phyloP scores from a whole-genome alignment of 2,329 filamentous ascomycete species.

The Macrophomina pseudophaseolina region DNA sequence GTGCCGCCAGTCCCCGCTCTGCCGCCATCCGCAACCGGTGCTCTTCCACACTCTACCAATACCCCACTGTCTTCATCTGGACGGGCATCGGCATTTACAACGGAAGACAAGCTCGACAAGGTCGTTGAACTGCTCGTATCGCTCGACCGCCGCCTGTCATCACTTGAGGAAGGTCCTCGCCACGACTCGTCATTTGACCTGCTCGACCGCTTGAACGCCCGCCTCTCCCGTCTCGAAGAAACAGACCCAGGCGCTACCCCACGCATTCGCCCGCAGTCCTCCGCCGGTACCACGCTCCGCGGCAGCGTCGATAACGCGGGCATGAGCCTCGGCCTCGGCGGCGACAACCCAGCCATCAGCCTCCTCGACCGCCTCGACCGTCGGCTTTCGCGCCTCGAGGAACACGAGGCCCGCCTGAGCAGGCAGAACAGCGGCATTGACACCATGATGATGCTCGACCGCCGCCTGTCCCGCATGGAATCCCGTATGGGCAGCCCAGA shows the following conservation, averaged over 20 bases:
- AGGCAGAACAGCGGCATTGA: constrained; percentile 13
- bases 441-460: constrained; percentile 15
- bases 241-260: neutral
- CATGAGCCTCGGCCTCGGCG: neutral
- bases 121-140: constrained; percentile 26
- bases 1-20: constrained; percentile 23
- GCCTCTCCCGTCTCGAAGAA: constrained; percentile 18
- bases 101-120: constrained; percentile 26
- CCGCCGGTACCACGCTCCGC: neutral
- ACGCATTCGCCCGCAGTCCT: constrained; percentile 4
- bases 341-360: neutral
- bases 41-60: neutral
- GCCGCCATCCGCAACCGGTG: constrained; percentile 9
- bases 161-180: constrained; percentile 21
- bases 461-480: constrained; percentile 20
- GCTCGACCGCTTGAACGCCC: constrained; percentile 18
- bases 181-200: constrained; percentile 16
- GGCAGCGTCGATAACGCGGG: neutral
- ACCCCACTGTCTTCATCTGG: constrained; percentile 1
- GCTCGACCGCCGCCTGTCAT: constrained; percentile 23
- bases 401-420: constrained; percentile 10
- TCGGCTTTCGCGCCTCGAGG: constrained; percentile 21
- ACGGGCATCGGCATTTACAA: neutral
- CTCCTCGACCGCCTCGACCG: constrained; percentile 26
- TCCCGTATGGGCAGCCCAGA: constrained; percentile 7